A percentile compares a stretch with the other conserved stretches of the same genome.
These are phyloP conservation scores for Fusarium tuaranense DNA, from an alignment of 2,329 filamentous ascomycete species.

Conservation along the genomic window DNA sequence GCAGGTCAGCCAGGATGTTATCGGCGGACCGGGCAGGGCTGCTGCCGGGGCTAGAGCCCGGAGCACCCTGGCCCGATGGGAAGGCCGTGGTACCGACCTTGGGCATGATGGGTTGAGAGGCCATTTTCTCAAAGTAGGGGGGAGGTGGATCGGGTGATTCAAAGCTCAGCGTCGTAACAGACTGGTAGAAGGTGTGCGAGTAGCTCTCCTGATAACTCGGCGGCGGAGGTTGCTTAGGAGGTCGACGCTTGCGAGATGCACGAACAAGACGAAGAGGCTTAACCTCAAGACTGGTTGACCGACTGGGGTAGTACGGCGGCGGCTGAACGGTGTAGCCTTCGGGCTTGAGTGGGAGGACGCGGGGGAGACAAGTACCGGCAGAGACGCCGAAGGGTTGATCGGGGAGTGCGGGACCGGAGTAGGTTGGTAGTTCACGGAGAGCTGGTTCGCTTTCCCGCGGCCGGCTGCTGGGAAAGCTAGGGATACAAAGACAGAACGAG, in stretches of 20 bases:
- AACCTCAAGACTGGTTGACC: conserved; percentile 26
- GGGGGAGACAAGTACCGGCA: conserved; percentile 28
- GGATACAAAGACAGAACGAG: conserved; percentile 34
- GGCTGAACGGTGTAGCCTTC: conserved; percentile 30
- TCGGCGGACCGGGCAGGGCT: conserved; percentile 26
- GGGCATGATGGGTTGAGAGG: conserved; percentile 29
- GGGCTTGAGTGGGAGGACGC: conserved; percentile 35
- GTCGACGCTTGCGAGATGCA: conserved; percentile 25
- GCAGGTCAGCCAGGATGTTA: conserved; percentile 34
- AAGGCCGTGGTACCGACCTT: conserved; percentile 30
- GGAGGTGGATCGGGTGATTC: conserved; percentile 29
- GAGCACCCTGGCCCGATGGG: conserved; percentile 9
- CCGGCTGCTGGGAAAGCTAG: conserved; percentile 32
- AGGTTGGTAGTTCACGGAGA: conserved; percentile 23
- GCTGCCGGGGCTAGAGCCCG: conserved; percentile 14
- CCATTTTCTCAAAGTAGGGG: conserved; percentile 31
- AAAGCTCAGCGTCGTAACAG: conserved; percentile 30
- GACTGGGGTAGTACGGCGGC: conserved; percentile 32
- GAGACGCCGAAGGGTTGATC: conserved; percentile 25
- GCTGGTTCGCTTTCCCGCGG: conserved; percentile 26
- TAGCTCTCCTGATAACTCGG: conserved; percentile 33
- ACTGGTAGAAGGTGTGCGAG: conserved; percentile 25
- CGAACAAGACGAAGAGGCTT: conserved; percentile 36
- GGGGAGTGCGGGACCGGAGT: conserved; percentile 27
- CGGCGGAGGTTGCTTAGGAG: conserved; percentile 14